Conservation (phyloP, 225 moss, liverwort and hornwort species). For the Pseudoscleropodium purum region DNA sequence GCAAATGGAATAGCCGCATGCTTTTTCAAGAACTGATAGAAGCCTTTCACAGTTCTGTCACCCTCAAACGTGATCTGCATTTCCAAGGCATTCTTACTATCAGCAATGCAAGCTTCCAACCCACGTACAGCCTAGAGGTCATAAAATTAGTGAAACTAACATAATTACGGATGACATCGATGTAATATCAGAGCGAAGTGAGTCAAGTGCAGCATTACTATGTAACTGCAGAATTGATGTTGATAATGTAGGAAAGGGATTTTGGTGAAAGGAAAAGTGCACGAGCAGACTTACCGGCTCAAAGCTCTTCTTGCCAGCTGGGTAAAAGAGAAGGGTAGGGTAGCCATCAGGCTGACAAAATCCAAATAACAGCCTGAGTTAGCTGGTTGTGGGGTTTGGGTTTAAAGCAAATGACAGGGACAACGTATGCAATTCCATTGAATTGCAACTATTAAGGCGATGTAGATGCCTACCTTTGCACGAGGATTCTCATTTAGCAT, state of each 20-base stretch:
- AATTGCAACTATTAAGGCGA: neutral
- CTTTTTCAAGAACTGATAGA: conserved; percentile 79
- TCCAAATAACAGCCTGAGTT: neutral
- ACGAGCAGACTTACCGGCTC: conserved; percentile 56
- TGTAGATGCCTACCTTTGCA: conserved; percentile 48
- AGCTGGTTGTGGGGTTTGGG: neutral
- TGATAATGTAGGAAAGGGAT: neutral
- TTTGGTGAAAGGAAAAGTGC: neutral
- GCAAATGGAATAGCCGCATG: conserved; percentile 83
- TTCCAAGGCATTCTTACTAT: neutral
- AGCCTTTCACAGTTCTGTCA: conserved; percentile 82
- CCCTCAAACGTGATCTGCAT: conserved; percentile 74
- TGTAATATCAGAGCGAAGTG: neutral
- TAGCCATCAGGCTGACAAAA: conserved; percentile 72
- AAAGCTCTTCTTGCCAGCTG: conserved; percentile 93
- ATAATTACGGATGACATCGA: neutral
- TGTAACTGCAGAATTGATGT: neutral
- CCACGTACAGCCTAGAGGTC: neutral
- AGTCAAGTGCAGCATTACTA: neutral
- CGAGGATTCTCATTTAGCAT: conserved; percentile 74
- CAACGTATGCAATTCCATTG: neutral
- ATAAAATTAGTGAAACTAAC: neutral
- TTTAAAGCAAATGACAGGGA: neutral
- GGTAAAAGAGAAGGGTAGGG: conserved; percentile 82
- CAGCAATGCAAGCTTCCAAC: neutral